A percentile compares a stretch with the other conserved stretches of the same genome.
phyloP scores from a whole-genome alignment of 306 rosid genomes.

The Medicago arabica region DNA sequence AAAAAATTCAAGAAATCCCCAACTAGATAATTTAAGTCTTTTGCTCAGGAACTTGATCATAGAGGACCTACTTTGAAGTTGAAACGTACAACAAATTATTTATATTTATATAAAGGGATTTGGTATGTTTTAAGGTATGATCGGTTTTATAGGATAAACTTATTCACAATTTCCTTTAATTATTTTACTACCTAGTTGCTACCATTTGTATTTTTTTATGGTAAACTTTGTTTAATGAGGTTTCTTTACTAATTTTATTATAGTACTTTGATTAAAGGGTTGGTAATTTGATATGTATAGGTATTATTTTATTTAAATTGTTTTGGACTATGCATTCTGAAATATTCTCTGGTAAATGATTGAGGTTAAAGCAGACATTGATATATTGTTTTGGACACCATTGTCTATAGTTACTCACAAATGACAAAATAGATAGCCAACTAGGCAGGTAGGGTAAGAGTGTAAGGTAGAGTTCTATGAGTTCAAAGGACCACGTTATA shows the following conservation, averaged over 20 bases:
- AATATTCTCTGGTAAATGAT: conserved; percentile 36
- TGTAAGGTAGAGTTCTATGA: conserved; percentile 18
- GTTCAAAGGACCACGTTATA: conserved; percentile 8
- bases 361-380: conserved; percentile 34
- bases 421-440: conserved; percentile 27
- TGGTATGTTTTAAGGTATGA: conserved; percentile 18
- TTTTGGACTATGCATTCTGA: conserved; percentile 26
- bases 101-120: conserved; percentile 5
- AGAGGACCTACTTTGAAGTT: conserved; percentile 21
- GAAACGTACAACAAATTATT: conserved; percentile 1
- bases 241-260: not conserved
- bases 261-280: not conserved
- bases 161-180: not conserved
- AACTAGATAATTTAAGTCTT: conserved; percentile 10
- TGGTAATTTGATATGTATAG: not conserved
- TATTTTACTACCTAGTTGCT: not conserved
- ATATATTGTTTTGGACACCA: not conserved
- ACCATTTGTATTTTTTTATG: not conserved
- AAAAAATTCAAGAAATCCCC: conserved; percentile 8
- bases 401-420: conserved; percentile 30
- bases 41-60: conserved; percentile 20
- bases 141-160: not conserved
- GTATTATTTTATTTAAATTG: not conserved
- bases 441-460: conserved; percentile 17
- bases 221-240: conserved; percentile 26